These are phyloP conservation scores for Datisca glomerata DNA, from an alignment of 306 rosid genomes.

Conservation along the genomic window DNA sequence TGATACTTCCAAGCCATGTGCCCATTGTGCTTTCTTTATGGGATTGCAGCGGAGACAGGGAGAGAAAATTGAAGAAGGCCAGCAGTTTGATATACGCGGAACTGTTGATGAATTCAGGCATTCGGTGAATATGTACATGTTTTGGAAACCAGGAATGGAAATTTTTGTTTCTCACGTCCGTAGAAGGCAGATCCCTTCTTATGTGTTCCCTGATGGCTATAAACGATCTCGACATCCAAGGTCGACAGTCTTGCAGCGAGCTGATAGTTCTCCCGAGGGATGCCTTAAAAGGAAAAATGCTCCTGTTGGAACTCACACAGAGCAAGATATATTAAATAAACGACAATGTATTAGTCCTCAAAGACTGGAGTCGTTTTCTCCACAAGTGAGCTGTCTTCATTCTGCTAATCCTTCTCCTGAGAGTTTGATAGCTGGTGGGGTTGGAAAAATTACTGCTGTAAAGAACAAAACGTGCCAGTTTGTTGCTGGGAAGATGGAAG, in stretches of 20 bases:
- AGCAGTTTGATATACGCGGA: slow-evolving; percentile 92
- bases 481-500: slow-evolving; percentile 5
- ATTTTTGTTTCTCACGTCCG: slow-evolving; percentile 90
- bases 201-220: slow-evolving; percentile 83
- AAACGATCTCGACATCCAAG: slow-evolving; percentile 47
- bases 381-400: slow-evolving; percentile 13
- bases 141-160: slow-evolving; percentile 97
- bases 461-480: slow-evolving; percentile 5
- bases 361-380: slow-evolving; percentile 20
- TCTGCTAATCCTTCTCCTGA: slow-evolving; percentile 18
- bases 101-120: slow-evolving; percentile 91
- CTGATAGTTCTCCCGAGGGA: slow-evolving; percentile 49
- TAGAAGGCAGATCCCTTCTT: slow-evolving; percentile 82
- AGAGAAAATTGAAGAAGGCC: slow-evolving; percentile 82
- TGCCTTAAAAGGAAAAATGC: slow-evolving; percentile 58
- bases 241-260: slow-evolving; percentile 28
- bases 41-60: slow-evolving; percentile 99
- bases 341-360: slow-evolving; percentile 22
- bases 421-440: slow-evolving; percentile 4
- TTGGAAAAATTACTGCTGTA: slow-evolving; percentile 1
- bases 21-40: slow-evolving; percentile 92
- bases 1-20: slow-evolving; percentile 60
- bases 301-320: slow-evolving; percentile 19
- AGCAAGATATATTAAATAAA: slow-evolving; percentile 16
- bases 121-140: slow-evolving; percentile 59